Conservation (phyloP, 331 rosid genomes). For the Rosa hybrid region DNA sequence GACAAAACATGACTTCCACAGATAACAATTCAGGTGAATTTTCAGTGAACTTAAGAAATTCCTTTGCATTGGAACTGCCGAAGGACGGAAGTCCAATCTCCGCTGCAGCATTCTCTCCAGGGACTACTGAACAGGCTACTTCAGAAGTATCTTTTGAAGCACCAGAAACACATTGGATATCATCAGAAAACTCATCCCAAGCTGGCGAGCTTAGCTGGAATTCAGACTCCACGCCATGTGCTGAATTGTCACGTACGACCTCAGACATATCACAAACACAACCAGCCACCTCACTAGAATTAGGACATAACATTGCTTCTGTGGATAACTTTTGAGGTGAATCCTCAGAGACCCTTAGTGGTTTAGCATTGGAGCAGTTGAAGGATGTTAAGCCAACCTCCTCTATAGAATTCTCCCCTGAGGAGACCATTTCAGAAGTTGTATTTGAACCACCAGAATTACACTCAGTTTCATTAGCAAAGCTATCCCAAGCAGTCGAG, state of each 20-base stretch:
- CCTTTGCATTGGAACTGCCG: constrained; percentile 21
- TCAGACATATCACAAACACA: not conserved
- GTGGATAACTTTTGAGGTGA: constrained; percentile 30
- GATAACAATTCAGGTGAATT: constrained; percentile 32
- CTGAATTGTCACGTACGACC: not conserved
- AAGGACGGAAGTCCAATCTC: constrained; percentile 26
- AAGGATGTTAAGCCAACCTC: not conserved
- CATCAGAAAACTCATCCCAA: not conserved
- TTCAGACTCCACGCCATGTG: not conserved
- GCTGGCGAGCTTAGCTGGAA: not conserved
- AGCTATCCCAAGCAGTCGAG: constrained; percentile 17
- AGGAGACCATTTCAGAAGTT: not conserved
- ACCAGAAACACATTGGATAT: constrained; percentile 11
- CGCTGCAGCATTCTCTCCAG: constrained; percentile 26
- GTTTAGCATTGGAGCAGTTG: not conserved
- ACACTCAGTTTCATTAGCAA: constrained; percentile 8
- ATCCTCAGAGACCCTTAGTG: constrained; percentile 3
- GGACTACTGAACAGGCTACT: constrained; percentile 18
- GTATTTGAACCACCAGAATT: not conserved
- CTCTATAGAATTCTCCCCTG: not conserved
- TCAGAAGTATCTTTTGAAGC: constrained; percentile 23
- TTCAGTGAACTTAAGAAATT: constrained; percentile 31
- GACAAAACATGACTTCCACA: constrained; percentile 26
- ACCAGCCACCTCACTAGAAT: not conserved
- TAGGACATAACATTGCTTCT: not conserved